Evolutionary conservation across 2,329 filamentous ascomycete genomes (phyloP).

Genomic region (Phyllosticta citriasiana): DNA sequence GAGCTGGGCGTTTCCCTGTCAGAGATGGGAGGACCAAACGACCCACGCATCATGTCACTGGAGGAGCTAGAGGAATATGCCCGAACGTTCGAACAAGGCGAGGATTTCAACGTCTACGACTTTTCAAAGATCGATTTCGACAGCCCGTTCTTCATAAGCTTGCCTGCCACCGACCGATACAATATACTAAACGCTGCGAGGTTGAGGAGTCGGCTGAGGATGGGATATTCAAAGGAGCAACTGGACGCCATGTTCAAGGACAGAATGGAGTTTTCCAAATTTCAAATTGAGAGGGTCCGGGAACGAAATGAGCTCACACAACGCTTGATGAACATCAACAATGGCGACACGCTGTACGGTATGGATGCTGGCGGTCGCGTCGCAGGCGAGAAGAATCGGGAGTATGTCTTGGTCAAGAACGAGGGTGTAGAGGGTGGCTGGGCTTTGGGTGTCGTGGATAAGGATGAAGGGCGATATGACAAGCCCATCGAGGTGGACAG

Average conservation of each 20-base stretch:
- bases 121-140: slow-evolving; percentile 99
- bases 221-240: slow-evolving; percentile 96
- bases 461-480: slow-evolving; percentile 68
- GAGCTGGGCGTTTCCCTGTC: slow-evolving; percentile 70
- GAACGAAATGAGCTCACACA: slow-evolving; percentile 94
- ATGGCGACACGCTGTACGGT: slow-evolving; percentile 34
- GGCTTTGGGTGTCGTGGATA: slow-evolving; percentile 86
- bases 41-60: slow-evolving; percentile 91
- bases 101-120: slow-evolving; percentile 80
- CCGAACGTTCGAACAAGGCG: slow-evolving; percentile 78
- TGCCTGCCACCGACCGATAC: slow-evolving; percentile 85
- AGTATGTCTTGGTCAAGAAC: slow-evolving; percentile 95
- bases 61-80: slow-evolving; percentile 93
- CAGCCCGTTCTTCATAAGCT: slow-evolving; percentile 83
- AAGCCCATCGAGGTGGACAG: slow-evolving; percentile 89
- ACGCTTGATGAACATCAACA: slow-evolving; percentile 80
- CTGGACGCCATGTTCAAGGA: slow-evolving; percentile 94
- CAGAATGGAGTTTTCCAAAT: slow-evolving; percentile 91
- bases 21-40: slow-evolving; percentile 80
- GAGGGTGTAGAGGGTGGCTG: slow-evolving; percentile 91
- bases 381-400: slow-evolving; percentile 76
- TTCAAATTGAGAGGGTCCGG: slow-evolving; percentile 88
- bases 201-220: slow-evolving; percentile 75
- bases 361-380: slow-evolving; percentile 68
- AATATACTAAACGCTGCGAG: slow-evolving; percentile 95